These are phyloP conservation scores for Malassezia equina DNA, from an alignment of 1,284 basidiomycete species.

Conservation along the genomic window DNA sequence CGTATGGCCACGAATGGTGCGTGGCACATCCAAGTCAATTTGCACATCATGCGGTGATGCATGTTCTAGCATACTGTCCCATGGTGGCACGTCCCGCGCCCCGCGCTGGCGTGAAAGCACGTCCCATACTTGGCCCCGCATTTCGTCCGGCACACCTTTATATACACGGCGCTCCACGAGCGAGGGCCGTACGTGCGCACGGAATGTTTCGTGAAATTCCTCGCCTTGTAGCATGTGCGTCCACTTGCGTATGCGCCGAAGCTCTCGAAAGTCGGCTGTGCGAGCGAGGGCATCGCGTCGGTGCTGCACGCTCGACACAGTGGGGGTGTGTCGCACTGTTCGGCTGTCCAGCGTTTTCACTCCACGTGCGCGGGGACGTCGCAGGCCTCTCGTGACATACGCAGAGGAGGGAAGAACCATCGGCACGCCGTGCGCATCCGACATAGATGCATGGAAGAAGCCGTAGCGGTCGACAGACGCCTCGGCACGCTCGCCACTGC, in stretches of 20 bases:
- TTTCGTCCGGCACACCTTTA: conserved; percentile 93
- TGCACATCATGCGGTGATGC: conserved; percentile 86
- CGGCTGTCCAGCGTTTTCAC: background rate
- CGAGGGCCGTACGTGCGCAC: conserved; percentile 20
- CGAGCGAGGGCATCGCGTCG: conserved; percentile 13
- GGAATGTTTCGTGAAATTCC: conserved; percentile 17
- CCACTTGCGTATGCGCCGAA: conserved; percentile 32
- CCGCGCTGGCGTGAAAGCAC: conserved; percentile 51
- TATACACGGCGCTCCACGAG: conserved; percentile 62
- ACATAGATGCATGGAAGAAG: conserved; percentile 2
- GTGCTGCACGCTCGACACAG: conserved; percentile 3
- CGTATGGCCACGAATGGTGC: conserved; percentile 89
- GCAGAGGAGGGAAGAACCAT: background rate
- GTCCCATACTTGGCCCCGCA: conserved; percentile 86
- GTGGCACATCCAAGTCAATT: conserved; percentile 93
- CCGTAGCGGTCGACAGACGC: conserved; percentile 14
- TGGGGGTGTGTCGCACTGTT: background rate
- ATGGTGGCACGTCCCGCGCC: background rate
- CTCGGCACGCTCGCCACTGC: background rate
- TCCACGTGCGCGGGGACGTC: background rate
- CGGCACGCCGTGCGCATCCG: background rate
- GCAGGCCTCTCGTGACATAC: background rate
- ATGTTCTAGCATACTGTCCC: conserved; percentile 8
- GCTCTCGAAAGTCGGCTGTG: conserved; percentile 19
- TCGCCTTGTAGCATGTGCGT: conserved; percentile 25